Evolutionary conservation across 1,284 basidiomycete species (phyloP), one percentile per base, ranked within the genome.

Genomic region (Pyrrhoderma noxium): DNA sequence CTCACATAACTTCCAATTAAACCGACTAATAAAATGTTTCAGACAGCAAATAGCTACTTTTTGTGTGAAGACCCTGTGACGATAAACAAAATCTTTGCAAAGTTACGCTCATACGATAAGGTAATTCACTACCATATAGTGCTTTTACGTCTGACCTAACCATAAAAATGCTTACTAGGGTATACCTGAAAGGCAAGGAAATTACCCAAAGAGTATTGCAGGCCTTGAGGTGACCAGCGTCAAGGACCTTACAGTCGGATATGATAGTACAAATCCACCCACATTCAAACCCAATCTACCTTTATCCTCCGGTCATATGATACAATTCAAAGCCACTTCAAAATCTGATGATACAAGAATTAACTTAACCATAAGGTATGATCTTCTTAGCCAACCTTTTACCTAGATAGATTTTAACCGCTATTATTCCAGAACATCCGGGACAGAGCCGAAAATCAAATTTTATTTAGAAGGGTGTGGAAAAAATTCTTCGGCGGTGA

Each of bases 401-500:
- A n/a, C n/a, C n/a, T n/a, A n/a, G n/a, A n/a, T n/a, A n/a, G n/a
- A n/a, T n/a, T n/a, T 40, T 16, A 36, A 19, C 45, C 45, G 13
- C 18, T 34, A 34, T 34, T 56, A 11, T 43, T 14, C 27, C 13
- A 87, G 89, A 54, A 91, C 87, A 27, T 89, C 85, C 59, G 90
- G 90, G 9, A 93, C 90, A 7, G 90, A 93, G 60, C 89, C 89
- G 0, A 93, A 92, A 84, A 86, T 90, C 65, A 91, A 91, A 61
- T 89, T 84, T 62, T 91, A 91, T 61, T 70, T 90, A 19, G 89
- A 91, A 67, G 88, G 85, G 2, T 78, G 69, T 53, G 85, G 87
- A 0, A 68, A 64, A 45, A 64, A 81, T 58, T 64, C 67, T 0
- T 51, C 57, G 14, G 60, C 63, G 0, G 76, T 89, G 2, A 63